Conservation (phyloP, 768 basidiomycete genomes). For the Pleurotus citrinopileatus region DNA sequence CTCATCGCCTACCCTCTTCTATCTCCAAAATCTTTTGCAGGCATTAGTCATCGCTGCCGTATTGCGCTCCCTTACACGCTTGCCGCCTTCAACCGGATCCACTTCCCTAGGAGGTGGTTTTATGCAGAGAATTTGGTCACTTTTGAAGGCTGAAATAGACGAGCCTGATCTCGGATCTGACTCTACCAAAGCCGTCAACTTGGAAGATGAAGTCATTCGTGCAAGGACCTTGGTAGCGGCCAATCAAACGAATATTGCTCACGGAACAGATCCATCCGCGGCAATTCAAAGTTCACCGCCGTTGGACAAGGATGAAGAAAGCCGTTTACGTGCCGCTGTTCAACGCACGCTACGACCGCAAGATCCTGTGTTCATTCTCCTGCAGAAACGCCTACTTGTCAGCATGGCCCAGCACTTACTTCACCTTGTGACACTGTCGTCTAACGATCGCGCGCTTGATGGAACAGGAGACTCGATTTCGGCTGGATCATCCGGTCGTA, state of each 20-base stretch:
- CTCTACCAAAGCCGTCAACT: constrained; percentile 57
- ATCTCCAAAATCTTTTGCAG: constrained; percentile 68
- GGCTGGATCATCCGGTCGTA: constrained; percentile 1
- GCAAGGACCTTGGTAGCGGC: constrained; percentile 33
- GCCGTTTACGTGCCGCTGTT: constrained; percentile 53
- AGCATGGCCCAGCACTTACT: constrained; percentile 30
- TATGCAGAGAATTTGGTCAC: constrained; percentile 60
- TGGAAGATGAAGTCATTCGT: constrained; percentile 72
- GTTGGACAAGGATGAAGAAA: constrained; percentile 42
- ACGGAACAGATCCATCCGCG: constrained; percentile 2
- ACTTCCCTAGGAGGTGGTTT: constrained; percentile 33
- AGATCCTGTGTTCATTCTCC: constrained; percentile 65
- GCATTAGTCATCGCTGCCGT: constrained; percentile 65
- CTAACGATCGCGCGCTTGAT: constrained; percentile 18
- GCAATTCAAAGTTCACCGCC: constrained; percentile 2
- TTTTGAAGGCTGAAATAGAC: constrained; percentile 57
- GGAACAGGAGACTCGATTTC: constrained; percentile 12
- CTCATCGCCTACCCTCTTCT: constrained; percentile 47
- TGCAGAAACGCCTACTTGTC: constrained; percentile 55
- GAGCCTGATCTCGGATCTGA: constrained; percentile 24
- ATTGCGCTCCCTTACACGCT: constrained; percentile 52
- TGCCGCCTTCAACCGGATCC: constrained; percentile 23
- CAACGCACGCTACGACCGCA: constrained; percentile 56
- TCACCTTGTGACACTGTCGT: neutral
- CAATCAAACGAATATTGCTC: constrained; percentile 1